Evolutionary conservation across 192 early-diverging fungal genomes (phyloP).

Genomic region (Linnemannia hyalina): DNA sequence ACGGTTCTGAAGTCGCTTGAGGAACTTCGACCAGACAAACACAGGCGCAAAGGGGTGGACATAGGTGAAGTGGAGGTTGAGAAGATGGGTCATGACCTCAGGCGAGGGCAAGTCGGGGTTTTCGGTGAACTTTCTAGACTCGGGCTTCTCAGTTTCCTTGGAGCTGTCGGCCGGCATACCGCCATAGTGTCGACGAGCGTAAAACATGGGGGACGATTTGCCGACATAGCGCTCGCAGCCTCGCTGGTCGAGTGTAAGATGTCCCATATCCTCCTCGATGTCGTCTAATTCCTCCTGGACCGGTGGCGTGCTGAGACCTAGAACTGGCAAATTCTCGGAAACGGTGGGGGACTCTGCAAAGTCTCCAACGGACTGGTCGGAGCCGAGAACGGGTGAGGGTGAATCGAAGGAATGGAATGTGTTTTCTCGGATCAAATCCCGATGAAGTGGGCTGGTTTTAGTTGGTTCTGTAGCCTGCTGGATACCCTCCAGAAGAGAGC

Average conservation of each 20-base stretch:
- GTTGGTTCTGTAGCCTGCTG: conserved; percentile 6
- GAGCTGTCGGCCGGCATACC: conserved; percentile 38
- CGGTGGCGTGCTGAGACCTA: conserved; percentile 24
- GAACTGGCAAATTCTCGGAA: background rate
- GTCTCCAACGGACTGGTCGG: conserved; percentile 26
- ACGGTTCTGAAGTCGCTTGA: conserved; percentile 43
- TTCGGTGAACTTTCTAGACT: conserved; percentile 27
- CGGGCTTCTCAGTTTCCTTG: background rate
- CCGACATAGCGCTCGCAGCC: conserved; percentile 81
- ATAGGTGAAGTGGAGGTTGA: conserved; percentile 75
- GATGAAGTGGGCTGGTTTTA: conserved; percentile 15
- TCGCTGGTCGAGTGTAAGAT: conserved; percentile 75
- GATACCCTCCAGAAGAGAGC: background rate
- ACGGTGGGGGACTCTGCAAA: background rate
- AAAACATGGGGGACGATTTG: conserved; percentile 74
- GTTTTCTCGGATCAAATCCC: conserved; percentile 31
- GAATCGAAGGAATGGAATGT: conserved; percentile 32
- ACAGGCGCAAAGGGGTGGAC: conserved; percentile 79
- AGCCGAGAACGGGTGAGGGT: conserved; percentile 36
- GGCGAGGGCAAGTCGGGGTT: conserved; percentile 67
- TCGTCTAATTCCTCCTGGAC: conserved; percentile 48
- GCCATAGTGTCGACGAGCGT: conserved; percentile 64
- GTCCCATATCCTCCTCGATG: conserved; percentile 71
- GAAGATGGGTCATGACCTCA: conserved; percentile 69
- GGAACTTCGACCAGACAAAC: conserved; percentile 68